Evolutionary conservation across 495 filamentous ascomycete species (phyloP).

Genomic region (Corynascus novoguineensis): DNA sequence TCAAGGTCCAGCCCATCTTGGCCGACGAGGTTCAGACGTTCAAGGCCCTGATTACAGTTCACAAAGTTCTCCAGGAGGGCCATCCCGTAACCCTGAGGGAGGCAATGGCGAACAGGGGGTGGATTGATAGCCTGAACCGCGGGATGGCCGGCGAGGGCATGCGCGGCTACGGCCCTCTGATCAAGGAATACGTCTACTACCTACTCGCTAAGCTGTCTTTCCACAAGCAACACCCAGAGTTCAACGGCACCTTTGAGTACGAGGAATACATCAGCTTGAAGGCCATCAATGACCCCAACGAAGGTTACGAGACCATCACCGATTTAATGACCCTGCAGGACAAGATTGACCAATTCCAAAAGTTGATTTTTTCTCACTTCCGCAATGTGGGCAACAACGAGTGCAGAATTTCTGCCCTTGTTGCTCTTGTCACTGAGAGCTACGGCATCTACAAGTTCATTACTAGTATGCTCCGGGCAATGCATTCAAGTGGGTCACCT

Average conservation of each 20-base stretch:
- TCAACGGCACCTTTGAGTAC: conserved; percentile 98
- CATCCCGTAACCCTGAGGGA: conserved; percentile 83
- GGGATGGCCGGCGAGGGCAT: conserved; percentile 80
- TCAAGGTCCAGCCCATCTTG: conserved; percentile 98
- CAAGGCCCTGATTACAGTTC: conserved; percentile 85
- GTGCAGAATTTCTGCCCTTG: conserved; percentile 88
- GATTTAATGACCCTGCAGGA: conserved; percentile 96
- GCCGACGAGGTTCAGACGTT: conserved; percentile 95
- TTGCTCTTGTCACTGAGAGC: conserved; percentile 92
- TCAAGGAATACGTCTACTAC: conserved; percentile 92
- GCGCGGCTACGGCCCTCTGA: conserved; percentile 85
- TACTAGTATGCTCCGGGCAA: conserved; percentile 89
- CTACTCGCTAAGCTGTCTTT: conserved; percentile 88
- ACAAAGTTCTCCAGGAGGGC: conserved; percentile 95
- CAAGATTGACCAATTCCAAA: conserved; percentile 97
- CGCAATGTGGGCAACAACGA: conserved; percentile 87
- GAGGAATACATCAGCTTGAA: conserved; percentile 98
- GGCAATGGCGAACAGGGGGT: conserved; percentile 79
- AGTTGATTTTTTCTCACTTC: conserved; percentile 95
- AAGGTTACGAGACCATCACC: conserved; percentile 96
- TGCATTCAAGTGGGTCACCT: conserved; percentile 79
- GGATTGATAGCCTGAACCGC: conserved; percentile 88
- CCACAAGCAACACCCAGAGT: conserved; percentile 93
- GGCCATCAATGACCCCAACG: conserved; percentile 96
- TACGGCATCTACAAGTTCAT: conserved; percentile 98